Evolutionary conservation across 139 green algal species (phyloP).

Genomic region (Chlorella ohadii): DNA sequence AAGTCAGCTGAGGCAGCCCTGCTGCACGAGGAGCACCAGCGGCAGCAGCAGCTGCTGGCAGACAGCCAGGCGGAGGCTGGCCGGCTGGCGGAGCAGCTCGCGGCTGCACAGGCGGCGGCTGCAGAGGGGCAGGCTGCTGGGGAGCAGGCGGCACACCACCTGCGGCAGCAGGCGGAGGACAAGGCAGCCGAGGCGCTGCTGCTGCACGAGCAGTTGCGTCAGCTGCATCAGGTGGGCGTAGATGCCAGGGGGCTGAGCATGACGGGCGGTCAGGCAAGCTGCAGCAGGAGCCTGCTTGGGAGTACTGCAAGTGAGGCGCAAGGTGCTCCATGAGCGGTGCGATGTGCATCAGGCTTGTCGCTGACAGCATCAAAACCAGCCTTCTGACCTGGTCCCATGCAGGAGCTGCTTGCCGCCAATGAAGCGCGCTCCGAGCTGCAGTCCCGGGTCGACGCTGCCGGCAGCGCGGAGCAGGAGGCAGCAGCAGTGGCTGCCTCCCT

Average conservation of each 20-base stretch:
- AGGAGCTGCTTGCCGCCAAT: no score
- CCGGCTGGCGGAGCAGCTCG: background rate
- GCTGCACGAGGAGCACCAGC: constrained; percentile 19
- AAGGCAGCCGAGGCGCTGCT: constrained; percentile 5
- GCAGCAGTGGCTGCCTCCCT: background rate
- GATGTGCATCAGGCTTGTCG: no score
- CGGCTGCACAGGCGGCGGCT: background rate
- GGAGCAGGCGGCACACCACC: background rate
- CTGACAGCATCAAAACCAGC: no score
- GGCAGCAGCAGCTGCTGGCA: constrained; percentile 7
- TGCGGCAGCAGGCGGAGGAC: constrained; percentile 8
- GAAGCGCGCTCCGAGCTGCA: no score
- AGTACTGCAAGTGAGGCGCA: no score
- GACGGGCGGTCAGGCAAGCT: no score
- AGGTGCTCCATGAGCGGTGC: no score
- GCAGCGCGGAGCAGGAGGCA: background rate
- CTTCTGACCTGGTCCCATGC: no score
- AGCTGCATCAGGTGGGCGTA: background rate
- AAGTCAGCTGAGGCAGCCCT: background rate
- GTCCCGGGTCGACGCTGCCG: no score
- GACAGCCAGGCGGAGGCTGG: background rate
- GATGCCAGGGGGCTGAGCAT: no score
- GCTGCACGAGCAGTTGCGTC: constrained; percentile 11
- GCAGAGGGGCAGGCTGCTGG: background rate
- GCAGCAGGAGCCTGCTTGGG: no score